Conservation (phyloP, 2,329 filamentous ascomycete genomes). For the Xylaria sp. region DNA sequence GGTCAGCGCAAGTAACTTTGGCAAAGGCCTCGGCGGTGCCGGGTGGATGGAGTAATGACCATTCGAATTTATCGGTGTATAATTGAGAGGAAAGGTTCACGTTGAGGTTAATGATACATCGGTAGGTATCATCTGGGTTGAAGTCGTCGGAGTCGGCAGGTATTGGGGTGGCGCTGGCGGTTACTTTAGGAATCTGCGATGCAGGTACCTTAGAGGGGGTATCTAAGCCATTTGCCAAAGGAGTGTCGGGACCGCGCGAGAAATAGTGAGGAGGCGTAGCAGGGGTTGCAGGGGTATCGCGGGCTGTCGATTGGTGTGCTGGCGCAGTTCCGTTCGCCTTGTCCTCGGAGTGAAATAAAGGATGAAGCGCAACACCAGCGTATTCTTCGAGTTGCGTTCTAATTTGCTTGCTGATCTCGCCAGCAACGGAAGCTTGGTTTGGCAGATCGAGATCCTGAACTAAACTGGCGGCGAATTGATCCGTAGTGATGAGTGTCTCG, state of each 20-base stretch:
- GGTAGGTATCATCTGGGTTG: slow-evolving; percentile 92
- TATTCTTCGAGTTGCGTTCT: slow-evolving; percentile 95
- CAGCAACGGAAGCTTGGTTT: slow-evolving; percentile 67
- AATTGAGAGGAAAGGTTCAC: slow-evolving; percentile 90
- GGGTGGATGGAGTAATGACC: slow-evolving; percentile 89
- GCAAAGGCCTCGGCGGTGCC: slow-evolving; percentile 93
- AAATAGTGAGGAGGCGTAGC: slow-evolving; percentile 44
- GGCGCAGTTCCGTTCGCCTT: slow-evolving; percentile 24
- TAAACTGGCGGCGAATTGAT: slow-evolving; percentile 89
- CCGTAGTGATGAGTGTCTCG: slow-evolving; percentile 89
- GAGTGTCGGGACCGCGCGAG: slow-evolving; percentile 59
- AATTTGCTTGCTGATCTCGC: slow-evolving; percentile 90
- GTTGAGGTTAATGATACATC: slow-evolving; percentile 87
- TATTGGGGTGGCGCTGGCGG: slow-evolving; percentile 69
- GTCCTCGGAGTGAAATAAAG: slow-evolving; percentile 72
- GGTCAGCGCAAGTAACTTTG: slow-evolving; percentile 86
- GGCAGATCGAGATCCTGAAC: slow-evolving; percentile 94
- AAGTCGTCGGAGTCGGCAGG: slow-evolving; percentile 69
- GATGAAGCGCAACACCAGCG: slow-evolving; percentile 89
- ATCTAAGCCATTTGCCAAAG: slow-evolving; percentile 53
- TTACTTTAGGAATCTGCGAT: slow-evolving; percentile 58
- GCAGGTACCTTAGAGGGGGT: slow-evolving; percentile 54
- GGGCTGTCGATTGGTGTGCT: slow-evolving; percentile 28
- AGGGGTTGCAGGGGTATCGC: slow-evolving; percentile 46
- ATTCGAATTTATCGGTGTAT: slow-evolving; percentile 97